Conservation (phyloP, 805 yeast genomes). For the Yamadazyma ubonensis region DNA sequence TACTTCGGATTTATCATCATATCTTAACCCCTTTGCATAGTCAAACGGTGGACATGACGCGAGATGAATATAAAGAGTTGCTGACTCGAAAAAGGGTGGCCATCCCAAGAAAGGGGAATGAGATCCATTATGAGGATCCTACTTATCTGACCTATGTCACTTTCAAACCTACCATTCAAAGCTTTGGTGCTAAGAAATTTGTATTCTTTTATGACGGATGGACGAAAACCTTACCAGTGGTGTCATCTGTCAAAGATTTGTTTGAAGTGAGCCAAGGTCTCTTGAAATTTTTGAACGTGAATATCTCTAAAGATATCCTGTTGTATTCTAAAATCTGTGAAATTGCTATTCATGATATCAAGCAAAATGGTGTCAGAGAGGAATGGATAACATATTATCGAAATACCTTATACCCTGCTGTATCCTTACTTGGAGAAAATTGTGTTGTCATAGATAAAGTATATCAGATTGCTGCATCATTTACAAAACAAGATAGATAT, state of each 20-base stretch:
- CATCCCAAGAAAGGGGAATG: conserved; percentile 23
- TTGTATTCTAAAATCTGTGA: conserved; percentile 61
- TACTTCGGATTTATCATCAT: conserved; percentile 49
- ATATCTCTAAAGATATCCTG: conserved; percentile 46
- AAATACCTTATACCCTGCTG: conserved; percentile 63
- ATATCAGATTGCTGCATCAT: conserved; percentile 51
- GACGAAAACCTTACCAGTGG: conserved; percentile 39
- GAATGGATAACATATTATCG: conserved; percentile 63
- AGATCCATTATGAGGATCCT: conserved; percentile 27
- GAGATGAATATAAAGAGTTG: conserved; percentile 21
- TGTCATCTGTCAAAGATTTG: conserved; percentile 43
- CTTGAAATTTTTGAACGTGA: conserved; percentile 55
- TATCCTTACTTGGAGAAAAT: conserved; percentile 53
- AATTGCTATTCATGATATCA: conserved; percentile 47
- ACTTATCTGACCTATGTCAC: conserved; percentile 20
- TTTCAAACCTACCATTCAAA: conserved; percentile 30
- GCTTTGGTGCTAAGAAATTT: conserved; percentile 24
- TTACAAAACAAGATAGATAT: conserved; percentile 63
- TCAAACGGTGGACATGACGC: conserved; percentile 18
- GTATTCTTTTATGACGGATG: conserved; percentile 51
- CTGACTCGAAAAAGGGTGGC: conserved; percentile 24
- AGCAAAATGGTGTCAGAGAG: conserved; percentile 13
- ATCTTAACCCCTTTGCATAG: conserved; percentile 51
- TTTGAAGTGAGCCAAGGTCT: conserved; percentile 42
- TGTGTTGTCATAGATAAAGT: conserved; percentile 62